Conservation (phyloP, 2,329 filamentous ascomycete genomes). For the Cladosporium sp. region DNA sequence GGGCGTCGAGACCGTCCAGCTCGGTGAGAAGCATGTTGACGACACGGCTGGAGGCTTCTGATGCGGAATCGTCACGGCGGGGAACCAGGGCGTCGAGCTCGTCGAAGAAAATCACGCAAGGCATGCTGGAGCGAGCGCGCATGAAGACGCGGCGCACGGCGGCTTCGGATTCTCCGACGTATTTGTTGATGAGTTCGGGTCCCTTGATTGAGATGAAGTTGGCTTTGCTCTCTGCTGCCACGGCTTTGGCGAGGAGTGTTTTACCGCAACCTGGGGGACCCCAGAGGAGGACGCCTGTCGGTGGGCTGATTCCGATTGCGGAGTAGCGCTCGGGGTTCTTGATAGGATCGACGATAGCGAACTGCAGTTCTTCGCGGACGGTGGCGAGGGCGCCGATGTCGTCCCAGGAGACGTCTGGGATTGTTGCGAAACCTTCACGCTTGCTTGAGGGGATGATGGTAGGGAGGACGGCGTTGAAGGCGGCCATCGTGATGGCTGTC, state of each 20-base stretch:
- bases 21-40: conserved; percentile 95
- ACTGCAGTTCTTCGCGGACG: conserved; percentile 77
- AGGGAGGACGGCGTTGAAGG: conserved; percentile 73
- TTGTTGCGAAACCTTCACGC: conserved; percentile 90
- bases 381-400: conserved; percentile 80
- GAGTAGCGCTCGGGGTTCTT: conserved; percentile 73
- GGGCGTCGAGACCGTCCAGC: conserved; percentile 76
- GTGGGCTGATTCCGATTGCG: conserved; percentile 71
- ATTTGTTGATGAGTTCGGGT: conserved; percentile 94
- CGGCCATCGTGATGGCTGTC: conserved; percentile 57
- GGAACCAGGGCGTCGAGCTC: conserved; percentile 93
- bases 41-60: conserved; percentile 80
- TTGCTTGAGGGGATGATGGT: conserved; percentile 76
- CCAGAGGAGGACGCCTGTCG: conserved; percentile 89
- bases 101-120: conserved; percentile 97
- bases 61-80: conserved; percentile 68
- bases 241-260: conserved; percentile 91
- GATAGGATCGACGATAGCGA: conserved; percentile 88
- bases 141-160: conserved; percentile 89
- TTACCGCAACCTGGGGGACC: conserved; percentile 96
- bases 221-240: conserved; percentile 90
- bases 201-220: conserved; percentile 99
- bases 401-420: conserved; percentile 88
- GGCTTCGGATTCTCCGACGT: conserved; percentile 92
- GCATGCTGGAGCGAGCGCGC: conserved; percentile 77